Base-by-base conservation (phyloP, 2,329 filamentous ascomycete genomes). In the Epichloe gansuensis region DNA sequence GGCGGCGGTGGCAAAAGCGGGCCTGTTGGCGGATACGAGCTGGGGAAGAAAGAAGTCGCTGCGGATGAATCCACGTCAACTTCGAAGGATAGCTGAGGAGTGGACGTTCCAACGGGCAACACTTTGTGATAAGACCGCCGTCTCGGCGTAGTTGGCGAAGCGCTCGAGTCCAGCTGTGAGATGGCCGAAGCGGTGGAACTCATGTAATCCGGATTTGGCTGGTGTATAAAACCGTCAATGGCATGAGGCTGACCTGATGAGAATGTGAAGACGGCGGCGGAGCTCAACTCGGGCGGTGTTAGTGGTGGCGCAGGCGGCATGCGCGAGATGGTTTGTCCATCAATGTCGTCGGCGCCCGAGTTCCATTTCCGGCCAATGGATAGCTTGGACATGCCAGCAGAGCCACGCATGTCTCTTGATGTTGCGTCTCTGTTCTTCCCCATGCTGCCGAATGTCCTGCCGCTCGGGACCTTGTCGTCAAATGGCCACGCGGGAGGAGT, bases 131-230 rank as follows among this genome's bases (percentile, higher is more conserved):
- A 75, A 23, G 73, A 75, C 42, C 68, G 67, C 44, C 69, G 65
- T 25, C 67, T 65, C 5, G 72, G 66, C 23, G 64, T 66, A 9
- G 66, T 60, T n/a, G 62, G 62, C 38, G 65, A 60, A 34, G 58
- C 52, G 3, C 4, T 34, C 11, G 65, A 62, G 60, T 59, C 55
- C 50, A 63, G 37, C 37, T 62, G 57, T 11, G 63, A 55, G 13
- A 59, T 49, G 43, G 62, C 56, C 38, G 62, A 61, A 12, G 62
- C 60, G 12, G 67, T 66, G 13, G 65, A 68, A 34, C 67, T 70
- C 55, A 67, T 66, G 63, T 76, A 76, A 56, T 77, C 74, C 0
- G 75, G 75, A 56, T 76, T 75, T 2, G 72, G 70, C 55, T 76
- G 75, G 56, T 75, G 69, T 54, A 77, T 73, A 56, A 69, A 69